Percentiles rank a stretch among this genome's conserved stretches.
These are phyloP conservation scores for Chalaropsis thielavioides DNA, from an alignment of 2,329 filamentous ascomycete genomes.

Conservation along the genomic window DNA sequence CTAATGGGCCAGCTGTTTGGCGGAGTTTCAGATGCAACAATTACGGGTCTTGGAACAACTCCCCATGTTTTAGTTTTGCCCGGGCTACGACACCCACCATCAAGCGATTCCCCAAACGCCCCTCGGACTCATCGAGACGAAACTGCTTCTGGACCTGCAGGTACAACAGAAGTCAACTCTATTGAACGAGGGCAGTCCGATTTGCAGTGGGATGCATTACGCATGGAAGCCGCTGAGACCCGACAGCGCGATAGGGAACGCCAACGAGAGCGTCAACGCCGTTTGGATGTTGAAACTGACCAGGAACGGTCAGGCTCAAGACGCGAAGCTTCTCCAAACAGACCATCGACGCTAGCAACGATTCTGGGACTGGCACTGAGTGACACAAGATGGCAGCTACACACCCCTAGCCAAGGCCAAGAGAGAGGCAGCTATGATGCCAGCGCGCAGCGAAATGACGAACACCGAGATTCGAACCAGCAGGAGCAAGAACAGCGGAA, in stretches of 20 bases:
- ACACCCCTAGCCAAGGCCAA: not conserved
- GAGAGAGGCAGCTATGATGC: not conserved
- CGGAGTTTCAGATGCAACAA: not conserved
- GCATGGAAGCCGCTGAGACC: not conserved
- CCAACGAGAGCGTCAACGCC: not conserved
- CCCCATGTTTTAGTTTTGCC: not conserved
- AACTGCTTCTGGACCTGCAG: not conserved
- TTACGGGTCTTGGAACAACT: not conserved
- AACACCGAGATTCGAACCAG: not conserved
- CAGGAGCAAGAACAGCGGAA: not conserved
- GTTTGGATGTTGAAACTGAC: not conserved
- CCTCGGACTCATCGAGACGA: not conserved
- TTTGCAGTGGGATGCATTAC: not conserved
- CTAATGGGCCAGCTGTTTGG: not conserved
- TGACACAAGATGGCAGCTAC: not conserved
- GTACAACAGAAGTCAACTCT: not conserved
- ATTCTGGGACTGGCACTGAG: not conserved
- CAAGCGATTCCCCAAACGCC: not conserved
- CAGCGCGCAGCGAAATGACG: not conserved
- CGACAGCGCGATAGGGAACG: constrained; percentile 3
- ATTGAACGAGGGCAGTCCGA: not conserved
- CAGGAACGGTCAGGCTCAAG: not conserved
- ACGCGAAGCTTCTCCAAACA: not conserved
- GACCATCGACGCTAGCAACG: not conserved
- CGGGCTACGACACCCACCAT: not conserved